These are phyloP conservation scores for Cytospora piceae DNA, from an alignment of 2,329 filamentous ascomycete species.

Conservation along the genomic window DNA sequence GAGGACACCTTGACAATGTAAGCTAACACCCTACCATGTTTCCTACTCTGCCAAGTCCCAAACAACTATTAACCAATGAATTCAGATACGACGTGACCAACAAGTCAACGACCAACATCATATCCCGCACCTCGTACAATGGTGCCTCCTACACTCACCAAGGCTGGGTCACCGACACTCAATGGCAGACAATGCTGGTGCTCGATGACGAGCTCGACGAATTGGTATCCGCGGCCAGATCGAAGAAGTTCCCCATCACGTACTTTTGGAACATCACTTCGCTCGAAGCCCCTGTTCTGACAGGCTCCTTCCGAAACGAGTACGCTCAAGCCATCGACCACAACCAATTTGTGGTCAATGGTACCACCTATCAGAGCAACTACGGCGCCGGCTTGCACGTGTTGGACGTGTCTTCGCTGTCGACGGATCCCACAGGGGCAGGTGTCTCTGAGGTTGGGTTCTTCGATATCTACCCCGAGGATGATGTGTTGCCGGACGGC, in stretches of 20 bases:
- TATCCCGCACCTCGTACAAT: slow-evolving; percentile 59
- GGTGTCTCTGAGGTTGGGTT: slow-evolving; percentile 48
- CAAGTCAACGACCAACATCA: slow-evolving; percentile 49
- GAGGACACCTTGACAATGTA: slow-evolving; percentile 54
- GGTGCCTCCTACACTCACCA: slow-evolving; percentile 63
- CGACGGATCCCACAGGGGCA: slow-evolving; percentile 43
- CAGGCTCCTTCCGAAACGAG: slow-evolving; percentile 44
- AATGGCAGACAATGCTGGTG: slow-evolving; percentile 50
- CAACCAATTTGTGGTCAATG: slow-evolving; percentile 49
- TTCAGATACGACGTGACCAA: slow-evolving; percentile 53
- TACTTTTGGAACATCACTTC: slow-evolving; percentile 54
- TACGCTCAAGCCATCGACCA: slow-evolving; percentile 47
- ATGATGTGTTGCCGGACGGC: slow-evolving; percentile 45
- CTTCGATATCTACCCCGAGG: slow-evolving; percentile 54
- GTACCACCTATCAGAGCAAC: slow-evolving; percentile 49
- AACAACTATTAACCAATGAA: slow-evolving; percentile 17
- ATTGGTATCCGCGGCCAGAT: slow-evolving; percentile 44
- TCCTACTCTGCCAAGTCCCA: too few relatives aligned
- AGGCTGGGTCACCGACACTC: slow-evolving; percentile 53
- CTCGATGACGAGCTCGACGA: slow-evolving; percentile 59
- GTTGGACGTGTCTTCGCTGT: slow-evolving; percentile 40
- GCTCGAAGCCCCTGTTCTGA: slow-evolving; percentile 47
- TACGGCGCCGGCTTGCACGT: slow-evolving; percentile 49
- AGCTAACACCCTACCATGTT: slow-evolving; percentile 16
- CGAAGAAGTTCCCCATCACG: slow-evolving; percentile 49